Base-by-base conservation (phyloP, 208 protist species). In the Balamuthia mandrillaris region DNA sequence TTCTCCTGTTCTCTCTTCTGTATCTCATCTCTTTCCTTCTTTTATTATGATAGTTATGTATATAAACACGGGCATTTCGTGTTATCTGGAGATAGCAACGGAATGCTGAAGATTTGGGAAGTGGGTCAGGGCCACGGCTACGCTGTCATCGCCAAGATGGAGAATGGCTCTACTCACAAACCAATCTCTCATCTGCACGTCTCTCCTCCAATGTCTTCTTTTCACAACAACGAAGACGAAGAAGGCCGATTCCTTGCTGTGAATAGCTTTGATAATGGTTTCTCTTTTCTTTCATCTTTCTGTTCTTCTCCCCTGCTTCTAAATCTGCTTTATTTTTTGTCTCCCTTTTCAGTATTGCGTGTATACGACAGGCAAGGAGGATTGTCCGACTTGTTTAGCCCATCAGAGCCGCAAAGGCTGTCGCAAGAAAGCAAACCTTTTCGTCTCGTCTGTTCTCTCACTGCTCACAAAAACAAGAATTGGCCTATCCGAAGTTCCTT, bases 391-490 rank as follows among this genome's bases (percentile, higher is more conserved):
- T n/a, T 21, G 42, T 18, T 31, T 29, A 35, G 33, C 35, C 42
- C 60, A 68, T 68, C 4, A 35, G 60, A 41, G 60, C 39, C 63
- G 63, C 39, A 21, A 41, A 72, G 63, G 63, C 42, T 2, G 63
- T 41, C 24, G 63, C 63, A 3, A 41, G 49, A 41, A 16, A 29
- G 63, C 9, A 72, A 41, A 33, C 42, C n/a, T 33, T 41, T 72
- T 41, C 58, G 41, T 29, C 37, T 86, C 21, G 35, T 78, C 10
- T 78, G 82, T 16, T 89, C 87, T 3, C 45, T 89, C 3, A 86
- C 87, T 33, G 60, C 72, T 24, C 72, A 89, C 37, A 89, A 89
- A 42, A 89, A 89, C 56, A 81, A 89, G 44, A 89, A 89, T 70
- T 89, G 81, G 79, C 87, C 87, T 42, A 89, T 89, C 45, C 86